phyloP scores from a whole-genome alignment of 228 moss, liverwort and hornwort species.

The Sphagnum fallax region DNA sequence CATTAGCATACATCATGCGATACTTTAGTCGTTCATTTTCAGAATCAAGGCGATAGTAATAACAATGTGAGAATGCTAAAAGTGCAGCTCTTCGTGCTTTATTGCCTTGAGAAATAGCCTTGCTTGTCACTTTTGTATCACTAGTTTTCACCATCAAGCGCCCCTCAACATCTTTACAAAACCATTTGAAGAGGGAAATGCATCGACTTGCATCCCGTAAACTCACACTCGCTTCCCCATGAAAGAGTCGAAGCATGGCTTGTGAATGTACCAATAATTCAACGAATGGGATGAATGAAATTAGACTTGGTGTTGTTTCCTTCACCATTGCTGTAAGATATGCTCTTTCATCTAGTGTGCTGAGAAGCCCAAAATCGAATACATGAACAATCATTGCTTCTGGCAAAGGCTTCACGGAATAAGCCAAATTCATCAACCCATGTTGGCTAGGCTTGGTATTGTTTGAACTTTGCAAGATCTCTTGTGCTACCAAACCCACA shows the following conservation, averaged over 20 bases:
- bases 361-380: slow-evolving; percentile 57
- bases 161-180: slow-evolving; percentile 24
- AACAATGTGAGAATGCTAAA: slow-evolving; percentile 56
- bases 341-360: slow-evolving; percentile 40
- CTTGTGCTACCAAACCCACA: slow-evolving; percentile 42
- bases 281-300: slow-evolving; percentile 12
- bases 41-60: slow-evolving; percentile 41
- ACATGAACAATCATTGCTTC: slow-evolving; percentile 56
- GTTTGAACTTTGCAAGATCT: slow-evolving; percentile 33
- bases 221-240: slow-evolving; percentile 57
- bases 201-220: slow-evolving; percentile 50
- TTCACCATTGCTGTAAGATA: slow-evolving; percentile 44
- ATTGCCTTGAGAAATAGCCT: not conserved
- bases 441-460: slow-evolving; percentile 14
- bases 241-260: slow-evolving; percentile 30
- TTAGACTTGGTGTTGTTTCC: slow-evolving; percentile 7
- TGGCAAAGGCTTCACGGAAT: slow-evolving; percentile 51
- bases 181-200: slow-evolving; percentile 37
- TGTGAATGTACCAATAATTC: slow-evolving; percentile 52
- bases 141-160: slow-evolving; percentile 8
- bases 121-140: no score
- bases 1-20: slow-evolving; percentile 30
- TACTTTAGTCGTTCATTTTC: slow-evolving; percentile 33
- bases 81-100: slow-evolving; percentile 26
- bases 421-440: slow-evolving; percentile 27